Evolutionary conservation across 2,329 filamentous ascomycete species (phyloP).

Genomic region (Uncinocarpus reesii): DNA sequence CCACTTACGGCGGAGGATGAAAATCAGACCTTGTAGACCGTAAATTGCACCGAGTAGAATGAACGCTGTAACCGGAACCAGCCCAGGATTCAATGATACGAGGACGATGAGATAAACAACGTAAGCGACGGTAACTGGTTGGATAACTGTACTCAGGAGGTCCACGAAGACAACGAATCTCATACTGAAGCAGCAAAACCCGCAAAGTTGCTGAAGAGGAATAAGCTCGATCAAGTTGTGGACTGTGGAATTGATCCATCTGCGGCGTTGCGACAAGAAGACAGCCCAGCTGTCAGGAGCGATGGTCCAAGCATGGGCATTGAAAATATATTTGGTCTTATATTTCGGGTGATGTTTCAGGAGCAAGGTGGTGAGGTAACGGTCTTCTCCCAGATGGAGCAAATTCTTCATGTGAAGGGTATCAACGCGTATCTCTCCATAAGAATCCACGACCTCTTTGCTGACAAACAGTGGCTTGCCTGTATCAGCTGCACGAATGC

Average conservation of each 20-base stretch:
- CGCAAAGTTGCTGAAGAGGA: slow-evolving; percentile 83
- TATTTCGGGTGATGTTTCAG: slow-evolving; percentile 86
- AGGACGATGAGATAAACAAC: slow-evolving; percentile 79
- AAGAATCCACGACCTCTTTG: slow-evolving; percentile 76
- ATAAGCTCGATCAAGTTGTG: slow-evolving; percentile 96
- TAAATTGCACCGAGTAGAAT: slow-evolving; percentile 91
- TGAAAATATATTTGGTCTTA: slow-evolving; percentile 96
- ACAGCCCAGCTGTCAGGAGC: slow-evolving; percentile 89
- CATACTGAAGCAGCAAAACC: slow-evolving; percentile 99
- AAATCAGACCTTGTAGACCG: slow-evolving; percentile 92
- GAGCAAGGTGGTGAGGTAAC: slow-evolving; percentile 87
- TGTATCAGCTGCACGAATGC: slow-evolving; percentile 84
- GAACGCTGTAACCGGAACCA: slow-evolving; percentile 76
- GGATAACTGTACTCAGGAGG: slow-evolving; percentile 79
- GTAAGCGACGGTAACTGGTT: slow-evolving; percentile 83
- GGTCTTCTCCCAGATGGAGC: slow-evolving; percentile 91
- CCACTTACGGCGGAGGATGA: slow-evolving; percentile 94
- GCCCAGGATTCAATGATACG: slow-evolving; percentile 49
- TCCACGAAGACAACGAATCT: slow-evolving; percentile 95
- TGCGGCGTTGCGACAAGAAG: slow-evolving; percentile 94
- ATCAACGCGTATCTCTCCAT: slow-evolving; percentile 88
- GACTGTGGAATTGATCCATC: slow-evolving; percentile 99
- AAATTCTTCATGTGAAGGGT: slow-evolving; percentile 99
- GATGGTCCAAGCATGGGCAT: slow-evolving; percentile 90
- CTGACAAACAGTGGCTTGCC: slow-evolving; percentile 96